These are phyloP conservation scores for Colletotrichum shisoi DNA, from an alignment of 2,329 filamentous ascomycete species.

Conservation along the genomic window DNA sequence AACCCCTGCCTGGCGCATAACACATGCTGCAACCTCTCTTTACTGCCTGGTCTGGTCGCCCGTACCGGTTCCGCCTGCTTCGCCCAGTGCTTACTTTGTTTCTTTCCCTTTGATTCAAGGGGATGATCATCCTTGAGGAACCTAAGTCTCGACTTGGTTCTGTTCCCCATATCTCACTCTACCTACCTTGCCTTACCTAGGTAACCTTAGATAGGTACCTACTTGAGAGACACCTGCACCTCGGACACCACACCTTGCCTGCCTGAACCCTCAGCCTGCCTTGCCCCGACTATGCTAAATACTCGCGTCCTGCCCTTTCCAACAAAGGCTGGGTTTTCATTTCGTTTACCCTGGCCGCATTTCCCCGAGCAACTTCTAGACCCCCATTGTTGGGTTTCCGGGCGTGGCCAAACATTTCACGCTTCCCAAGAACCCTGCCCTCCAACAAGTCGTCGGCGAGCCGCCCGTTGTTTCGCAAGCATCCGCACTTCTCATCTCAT, in stretches of 20 bases:
- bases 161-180: no score
- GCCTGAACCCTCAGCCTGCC: slow-evolving; percentile 5
- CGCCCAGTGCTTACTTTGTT: neutral
- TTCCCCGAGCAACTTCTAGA: slow-evolving; percentile 9
- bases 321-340: neutral
- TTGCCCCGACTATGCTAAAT: slow-evolving; percentile 25
- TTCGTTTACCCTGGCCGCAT: slow-evolving; percentile 8
- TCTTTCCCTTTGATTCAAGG: neutral
- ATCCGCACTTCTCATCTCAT: slow-evolving; percentile 23
- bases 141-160: neutral
- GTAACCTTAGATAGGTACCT: neutral
- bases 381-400: neutral
- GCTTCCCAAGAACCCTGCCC: slow-evolving; percentile 1
- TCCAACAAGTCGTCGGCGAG: slow-evolving; percentile 30
- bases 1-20: slow-evolving; percentile 13
- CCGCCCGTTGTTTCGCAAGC: slow-evolving; percentile 14
- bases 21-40: slow-evolving; percentile 13
- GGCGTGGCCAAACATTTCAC: neutral
- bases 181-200: neutral
- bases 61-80: neutral
- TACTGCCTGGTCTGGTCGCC: neutral
- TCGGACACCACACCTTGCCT: slow-evolving; percentile 8
- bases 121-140: neutral
- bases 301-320: slow-evolving; percentile 16
- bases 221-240: neutral